Percentiles rank a stretch among this genome's conserved stretches.
phyloP scores from a whole-genome alignment of 2,329 filamentous ascomycete genomes.

The Mariannaea sp. region DNA sequence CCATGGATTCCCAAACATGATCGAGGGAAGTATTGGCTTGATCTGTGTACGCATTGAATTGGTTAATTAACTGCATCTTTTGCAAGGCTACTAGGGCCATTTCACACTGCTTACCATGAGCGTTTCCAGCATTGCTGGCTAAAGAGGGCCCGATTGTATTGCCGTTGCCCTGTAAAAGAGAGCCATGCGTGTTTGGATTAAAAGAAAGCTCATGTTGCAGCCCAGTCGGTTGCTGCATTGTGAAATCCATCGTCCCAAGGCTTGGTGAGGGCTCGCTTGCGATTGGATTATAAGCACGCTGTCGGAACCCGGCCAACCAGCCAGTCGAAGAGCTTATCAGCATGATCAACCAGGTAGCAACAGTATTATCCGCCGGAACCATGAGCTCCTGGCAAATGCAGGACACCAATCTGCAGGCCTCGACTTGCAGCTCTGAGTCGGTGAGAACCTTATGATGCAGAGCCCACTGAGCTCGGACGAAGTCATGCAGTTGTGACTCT shows the following conservation, averaged over 20 bases:
- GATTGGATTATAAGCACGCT: conserved; percentile 1
- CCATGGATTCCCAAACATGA: not conserved
- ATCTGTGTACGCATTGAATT: not conserved
- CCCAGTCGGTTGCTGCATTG: not conserved
- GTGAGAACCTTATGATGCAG: conserved; percentile 1
- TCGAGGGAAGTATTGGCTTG: not conserved
- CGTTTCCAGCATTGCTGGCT: not conserved
- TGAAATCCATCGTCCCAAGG: conserved; percentile 19
- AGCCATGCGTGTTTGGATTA: not conserved
- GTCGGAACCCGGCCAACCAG: conserved; percentile 5
- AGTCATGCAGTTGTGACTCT: conserved; percentile 4
- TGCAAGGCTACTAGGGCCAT: not conserved
- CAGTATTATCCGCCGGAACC: conserved; percentile 5
- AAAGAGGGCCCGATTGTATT: no score
- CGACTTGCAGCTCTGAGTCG: conserved; percentile 14
- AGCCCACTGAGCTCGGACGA: not conserved
- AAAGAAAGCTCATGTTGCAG: not conserved
- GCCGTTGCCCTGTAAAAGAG: not conserved
- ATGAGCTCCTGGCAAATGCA: not conserved
- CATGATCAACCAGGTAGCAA: conserved; percentile 8
- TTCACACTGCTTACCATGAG: not conserved
- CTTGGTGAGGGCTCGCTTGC: conserved; percentile 19
- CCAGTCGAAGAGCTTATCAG: conserved; percentile 6
- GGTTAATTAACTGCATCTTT: not conserved
- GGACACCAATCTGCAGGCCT: conserved; percentile 11